Percentiles rank a stretch among this genome's conserved stretches.
Evolutionary conservation across 805 yeast species (phyloP).

Genomic region (Candida rishiriensis): DNA sequence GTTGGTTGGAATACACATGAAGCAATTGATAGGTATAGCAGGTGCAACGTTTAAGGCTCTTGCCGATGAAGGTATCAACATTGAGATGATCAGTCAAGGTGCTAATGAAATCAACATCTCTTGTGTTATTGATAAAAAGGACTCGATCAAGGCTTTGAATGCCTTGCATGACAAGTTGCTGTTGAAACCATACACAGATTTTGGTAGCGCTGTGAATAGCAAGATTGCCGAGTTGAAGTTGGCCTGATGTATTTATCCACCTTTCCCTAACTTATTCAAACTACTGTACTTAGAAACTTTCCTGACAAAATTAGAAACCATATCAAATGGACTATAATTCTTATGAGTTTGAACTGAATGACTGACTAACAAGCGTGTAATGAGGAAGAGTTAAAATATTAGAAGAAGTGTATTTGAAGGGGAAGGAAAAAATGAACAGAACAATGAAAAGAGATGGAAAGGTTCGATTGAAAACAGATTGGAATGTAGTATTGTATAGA

Average conservation of each 20-base stretch:
- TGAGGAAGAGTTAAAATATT: no score
- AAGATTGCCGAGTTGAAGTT: conserved; percentile 43
- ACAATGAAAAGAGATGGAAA: no score
- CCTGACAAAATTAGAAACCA: no score
- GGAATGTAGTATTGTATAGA: no score
- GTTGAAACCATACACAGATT: conserved; percentile 35
- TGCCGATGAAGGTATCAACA: conserved; percentile 87
- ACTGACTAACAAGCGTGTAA: no score
- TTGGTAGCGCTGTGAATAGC: conserved; percentile 37
- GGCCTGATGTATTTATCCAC: conserved; percentile 1
- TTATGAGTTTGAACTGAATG: no score
- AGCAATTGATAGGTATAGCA: conserved; percentile 93
- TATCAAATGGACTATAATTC: no score
- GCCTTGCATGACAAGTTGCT: conserved; percentile 78
- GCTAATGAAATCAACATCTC: conserved; percentile 97
- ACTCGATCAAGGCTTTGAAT: conserved; percentile 79
- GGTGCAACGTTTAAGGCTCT: conserved; percentile 93
- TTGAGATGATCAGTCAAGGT: conserved; percentile 98
- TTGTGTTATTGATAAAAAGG: conserved; percentile 83
- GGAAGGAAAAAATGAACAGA: no score
- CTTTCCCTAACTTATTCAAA: neutral
- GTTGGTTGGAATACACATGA: conserved; percentile 95
- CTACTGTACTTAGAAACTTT: no score
- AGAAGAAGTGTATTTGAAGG: no score
- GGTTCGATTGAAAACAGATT: no score